Base-by-base conservation (phyloP, 148 eudicot genomes). In the Salicornia ramosissima region DNA sequence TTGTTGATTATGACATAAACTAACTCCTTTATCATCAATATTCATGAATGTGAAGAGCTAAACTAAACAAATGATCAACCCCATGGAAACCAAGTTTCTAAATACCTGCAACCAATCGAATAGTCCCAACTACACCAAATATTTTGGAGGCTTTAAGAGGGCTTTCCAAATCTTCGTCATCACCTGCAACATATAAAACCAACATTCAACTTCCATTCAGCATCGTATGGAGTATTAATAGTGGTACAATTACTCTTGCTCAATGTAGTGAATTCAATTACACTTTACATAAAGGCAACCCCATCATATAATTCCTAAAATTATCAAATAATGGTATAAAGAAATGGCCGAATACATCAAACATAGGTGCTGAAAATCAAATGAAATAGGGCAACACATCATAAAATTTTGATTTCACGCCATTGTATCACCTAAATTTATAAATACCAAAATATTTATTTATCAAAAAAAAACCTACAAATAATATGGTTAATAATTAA, bases 91-190 rank as follows among this genome's bases (percentile, higher is more conserved):
- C 52, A 43, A 1, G 54, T 26, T 18, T 34, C 18, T 13, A 71
- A 68, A 58, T 85, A 94, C 99, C 98, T 90, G 97, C 79, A 47
- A 90, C 89, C 75, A 91, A 70, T 80, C 89, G 87, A 71, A 94
- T 89, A 66, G 96, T 86, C 79, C 98, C 99, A 70, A 83, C 89
- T 15, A 94, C 89, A 60, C 99, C 99, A 67, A 80, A 94, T 61
- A 94, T 82, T 24, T 75, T 84, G 31, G 88, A 87, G 61, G 84
- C 78, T 78, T 84, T 90, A 42, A 31, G 71, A 39, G 98, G 85
- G 47, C 39, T 71, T 77, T 74, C 86, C 55, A 75, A 58, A 75
- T 25, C 57, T 62, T 74, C 78, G 69, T 80, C 78, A 71, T 80
- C 88, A 84, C 83, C 97, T 93, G 88, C 75, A 56, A 62, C 72